Percentiles rank a stretch among this genome's conserved stretches.
phyloP scores from a whole-genome alignment of 176 grass and related monocot genomes.

The Pontederia paniculata region DNA sequence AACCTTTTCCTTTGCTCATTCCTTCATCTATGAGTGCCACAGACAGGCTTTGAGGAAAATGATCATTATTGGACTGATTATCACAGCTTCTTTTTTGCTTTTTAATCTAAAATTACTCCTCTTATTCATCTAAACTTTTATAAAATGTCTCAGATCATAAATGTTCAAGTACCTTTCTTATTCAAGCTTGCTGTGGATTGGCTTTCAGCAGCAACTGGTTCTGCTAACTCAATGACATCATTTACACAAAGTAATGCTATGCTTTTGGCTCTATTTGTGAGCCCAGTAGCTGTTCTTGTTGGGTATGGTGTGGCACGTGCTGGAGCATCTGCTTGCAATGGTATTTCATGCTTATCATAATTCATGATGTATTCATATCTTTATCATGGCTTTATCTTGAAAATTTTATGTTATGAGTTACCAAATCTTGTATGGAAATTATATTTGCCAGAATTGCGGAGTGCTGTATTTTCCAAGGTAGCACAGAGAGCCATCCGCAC shows the following conservation, averaged over 20 bases:
- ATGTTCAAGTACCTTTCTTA: constrained; percentile 98
- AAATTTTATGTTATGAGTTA: neutral
- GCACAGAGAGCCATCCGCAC: constrained; percentile 80
- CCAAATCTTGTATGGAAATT: neutral
- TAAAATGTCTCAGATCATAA: constrained; percentile 74
- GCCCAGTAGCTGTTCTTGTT: constrained; percentile 92
- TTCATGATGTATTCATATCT: constrained; percentile 7
- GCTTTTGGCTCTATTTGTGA: constrained; percentile 93
- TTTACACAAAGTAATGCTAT: constrained; percentile 85
- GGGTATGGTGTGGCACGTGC: constrained; percentile 95
- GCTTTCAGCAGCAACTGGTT: constrained; percentile 64
- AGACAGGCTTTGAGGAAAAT: constrained; percentile 10
- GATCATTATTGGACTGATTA: neutral
- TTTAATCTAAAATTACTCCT: neutral
- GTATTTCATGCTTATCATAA: no score
- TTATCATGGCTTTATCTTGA: constrained; percentile 9
- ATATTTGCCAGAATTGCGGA: constrained; percentile 49
- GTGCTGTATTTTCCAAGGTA: constrained; percentile 96
- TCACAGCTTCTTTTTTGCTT: neutral
- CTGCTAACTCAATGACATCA: constrained; percentile 60
- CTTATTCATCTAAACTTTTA: constrained; percentile 28
- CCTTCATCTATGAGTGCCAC: neutral
- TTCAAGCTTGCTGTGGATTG: constrained; percentile 98
- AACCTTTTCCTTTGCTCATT: no score
- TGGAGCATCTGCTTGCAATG: constrained; percentile 83